Percentiles rank a stretch among this genome's conserved stretches.
Conservation (phyloP, 306 rosid genomes). For the Elaeagnus macrophylla region DNA sequence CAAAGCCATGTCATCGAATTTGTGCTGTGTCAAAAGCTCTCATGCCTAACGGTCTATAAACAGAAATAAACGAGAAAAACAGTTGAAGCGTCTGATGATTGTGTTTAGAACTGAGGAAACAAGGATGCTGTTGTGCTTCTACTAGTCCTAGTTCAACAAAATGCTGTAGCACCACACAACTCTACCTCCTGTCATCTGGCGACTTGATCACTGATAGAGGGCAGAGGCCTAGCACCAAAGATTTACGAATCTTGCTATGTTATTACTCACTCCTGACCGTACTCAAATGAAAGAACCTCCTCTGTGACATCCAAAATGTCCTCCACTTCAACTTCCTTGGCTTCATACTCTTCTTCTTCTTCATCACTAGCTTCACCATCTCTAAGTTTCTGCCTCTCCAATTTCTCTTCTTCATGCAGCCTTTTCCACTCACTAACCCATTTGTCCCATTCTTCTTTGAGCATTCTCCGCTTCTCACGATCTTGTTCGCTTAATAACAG, state of each 20-base stretch:
- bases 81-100: no score
- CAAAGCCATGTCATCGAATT: no score
- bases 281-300: conserved; percentile 51
- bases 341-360: conserved; percentile 90
- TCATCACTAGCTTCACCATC: conserved; percentile 92
- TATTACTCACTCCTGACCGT: conserved; percentile 1
- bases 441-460: conserved; percentile 85
- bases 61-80: no score
- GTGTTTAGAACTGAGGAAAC: no score
- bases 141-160: no score
- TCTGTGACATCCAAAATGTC: conserved; percentile 43
- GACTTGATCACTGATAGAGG: no score
- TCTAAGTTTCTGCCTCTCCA: conserved; percentile 46
- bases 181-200: no score
- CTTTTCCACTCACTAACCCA: conserved; percentile 72
- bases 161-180: no score
- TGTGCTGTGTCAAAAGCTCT: no score
- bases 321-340: conserved; percentile 78
- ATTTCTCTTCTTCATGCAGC: conserved; percentile 42
- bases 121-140: no score
- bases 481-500: conserved; percentile 77
- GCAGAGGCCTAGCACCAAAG: neutral
- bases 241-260: neutral
- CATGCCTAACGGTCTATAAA: no score
- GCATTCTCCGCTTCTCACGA: conserved; percentile 56